Conservation (phyloP, 495 filamentous ascomycete species). For the Neurospora sublineolata region DNA sequence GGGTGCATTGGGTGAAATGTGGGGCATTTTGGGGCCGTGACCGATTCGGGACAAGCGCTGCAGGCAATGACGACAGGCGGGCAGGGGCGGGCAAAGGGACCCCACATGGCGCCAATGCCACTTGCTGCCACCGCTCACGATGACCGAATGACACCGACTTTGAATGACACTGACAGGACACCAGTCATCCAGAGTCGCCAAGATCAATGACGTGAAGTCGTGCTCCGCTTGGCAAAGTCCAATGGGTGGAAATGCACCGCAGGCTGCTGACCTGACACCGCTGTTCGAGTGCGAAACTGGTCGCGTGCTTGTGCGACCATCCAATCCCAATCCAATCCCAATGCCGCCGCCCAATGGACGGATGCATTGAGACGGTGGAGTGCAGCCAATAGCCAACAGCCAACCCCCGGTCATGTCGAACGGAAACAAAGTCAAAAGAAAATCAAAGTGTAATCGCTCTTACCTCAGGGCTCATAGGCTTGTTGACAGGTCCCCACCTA, state of each 20-base stretch:
- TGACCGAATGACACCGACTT: slow-evolving; percentile 1
- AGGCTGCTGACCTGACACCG: background rate
- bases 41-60: slow-evolving; percentile 6
- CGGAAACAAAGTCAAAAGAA: slow-evolving; percentile 2
- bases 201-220: slow-evolving; percentile 12
- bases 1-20: slow-evolving; percentile 23
- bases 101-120: background rate
- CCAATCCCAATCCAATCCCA: background rate
- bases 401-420: background rate
- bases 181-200: slow-evolving; percentile 6
- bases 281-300: background rate
- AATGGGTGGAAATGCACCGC: background rate
- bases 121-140: background rate
- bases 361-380: background rate
- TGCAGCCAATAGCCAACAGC: background rate
- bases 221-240: background rate
- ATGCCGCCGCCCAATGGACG: background rate
- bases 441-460: slow-evolving; percentile 25
- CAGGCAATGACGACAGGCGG: slow-evolving; percentile 18
- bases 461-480: slow-evolving; percentile 96
- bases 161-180: slow-evolving; percentile 12
- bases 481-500: slow-evolving; percentile 77
- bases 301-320: background rate
- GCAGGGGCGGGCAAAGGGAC: slow-evolving; percentile 6
- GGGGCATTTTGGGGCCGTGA: slow-evolving; percentile 13